Evolutionary conservation across 495 filamentous ascomycete species (phyloP).

Genomic region (Talaromyces trachyspermus): DNA sequence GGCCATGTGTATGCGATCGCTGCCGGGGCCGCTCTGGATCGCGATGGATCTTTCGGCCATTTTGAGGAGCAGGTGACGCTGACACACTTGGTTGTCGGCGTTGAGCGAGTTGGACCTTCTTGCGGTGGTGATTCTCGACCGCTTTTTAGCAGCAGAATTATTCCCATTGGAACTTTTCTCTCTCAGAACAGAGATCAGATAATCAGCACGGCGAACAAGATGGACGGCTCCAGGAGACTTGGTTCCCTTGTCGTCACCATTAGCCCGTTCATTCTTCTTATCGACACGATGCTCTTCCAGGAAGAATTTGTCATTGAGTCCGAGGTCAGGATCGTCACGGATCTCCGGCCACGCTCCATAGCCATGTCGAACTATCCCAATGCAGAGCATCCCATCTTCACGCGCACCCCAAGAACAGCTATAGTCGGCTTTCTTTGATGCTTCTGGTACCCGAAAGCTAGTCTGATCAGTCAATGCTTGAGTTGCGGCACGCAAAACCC

Average conservation of each 20-base stretch:
- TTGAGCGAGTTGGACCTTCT: conserved; percentile 43
- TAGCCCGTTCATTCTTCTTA: conserved; percentile 83
- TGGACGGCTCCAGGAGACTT: conserved; percentile 96
- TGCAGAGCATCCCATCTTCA: conserved; percentile 94
- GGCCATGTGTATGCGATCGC: conserved; percentile 40
- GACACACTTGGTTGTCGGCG: conserved; percentile 41
- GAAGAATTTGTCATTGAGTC: conserved; percentile 87
- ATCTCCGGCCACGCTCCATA: conserved; percentile 93
- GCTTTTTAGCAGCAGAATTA: conserved; percentile 63
- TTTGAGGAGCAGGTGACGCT: conserved; percentile 46
- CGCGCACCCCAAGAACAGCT: conserved; percentile 81
- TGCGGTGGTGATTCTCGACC: conserved; percentile 84
- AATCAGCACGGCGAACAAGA: conserved; percentile 89
- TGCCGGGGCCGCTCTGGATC: conserved; percentile 45
- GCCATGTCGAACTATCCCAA: conserved; percentile 86
- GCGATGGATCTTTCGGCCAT: conserved; percentile 39
- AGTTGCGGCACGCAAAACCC: conserved; percentile 68
- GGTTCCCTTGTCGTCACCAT: conserved; percentile 61
- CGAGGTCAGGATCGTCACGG: conserved; percentile 82
- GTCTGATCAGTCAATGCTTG: conserved; percentile 53
- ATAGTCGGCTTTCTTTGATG: conserved; percentile 80
- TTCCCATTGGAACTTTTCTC: conserved; percentile 63
- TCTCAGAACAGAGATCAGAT: conserved; percentile 82
- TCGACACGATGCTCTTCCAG: conserved; percentile 97
- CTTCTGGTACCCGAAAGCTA: conserved; percentile 83